phyloP scores from a whole-genome alignment of 139 green algal genomes.

The Tetraselmis striata region DNA sequence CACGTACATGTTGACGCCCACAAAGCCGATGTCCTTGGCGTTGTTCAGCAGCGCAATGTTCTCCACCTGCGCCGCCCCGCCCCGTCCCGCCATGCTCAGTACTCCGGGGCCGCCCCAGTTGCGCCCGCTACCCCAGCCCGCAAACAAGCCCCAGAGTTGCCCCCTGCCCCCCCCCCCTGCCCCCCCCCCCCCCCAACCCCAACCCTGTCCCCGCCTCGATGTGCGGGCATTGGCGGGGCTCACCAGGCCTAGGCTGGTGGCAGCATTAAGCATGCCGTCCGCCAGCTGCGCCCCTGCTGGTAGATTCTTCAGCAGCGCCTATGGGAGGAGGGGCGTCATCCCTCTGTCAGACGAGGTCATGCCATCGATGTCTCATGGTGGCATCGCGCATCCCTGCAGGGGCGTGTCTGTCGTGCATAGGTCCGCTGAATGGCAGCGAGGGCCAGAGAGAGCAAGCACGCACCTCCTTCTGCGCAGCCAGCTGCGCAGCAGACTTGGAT shows the following conservation, averaged over 20 bases:
- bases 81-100: too few species aligned
- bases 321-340: not conserved
- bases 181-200: not conserved
- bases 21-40: constrained; percentile 31
- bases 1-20: constrained; percentile 79
- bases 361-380: too few species aligned
- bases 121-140: not conserved
- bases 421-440: constrained; percentile 6
- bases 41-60: constrained; percentile 71
- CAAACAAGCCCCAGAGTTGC: not conserved
- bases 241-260: constrained; percentile 43
- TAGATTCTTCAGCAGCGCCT: constrained; percentile 26
- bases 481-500: constrained; percentile 8
- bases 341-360: not conserved
- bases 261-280: constrained; percentile 21
- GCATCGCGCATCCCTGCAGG: not conserved
- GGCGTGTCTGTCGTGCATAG: not conserved
- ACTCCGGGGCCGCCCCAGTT: not conserved
- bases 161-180: not conserved
- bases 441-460: constrained; percentile 14
- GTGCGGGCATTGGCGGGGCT: not conserved
- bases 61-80: constrained; percentile 75
- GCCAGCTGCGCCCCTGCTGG: constrained; percentile 22
- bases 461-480: constrained; percentile 18
- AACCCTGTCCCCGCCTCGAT: not conserved